Evolutionary conservation across 202 grass and related monocot species (phyloP), one percentile per base, ranked within the genome.

Genomic region (Setaria viridis): DNA sequence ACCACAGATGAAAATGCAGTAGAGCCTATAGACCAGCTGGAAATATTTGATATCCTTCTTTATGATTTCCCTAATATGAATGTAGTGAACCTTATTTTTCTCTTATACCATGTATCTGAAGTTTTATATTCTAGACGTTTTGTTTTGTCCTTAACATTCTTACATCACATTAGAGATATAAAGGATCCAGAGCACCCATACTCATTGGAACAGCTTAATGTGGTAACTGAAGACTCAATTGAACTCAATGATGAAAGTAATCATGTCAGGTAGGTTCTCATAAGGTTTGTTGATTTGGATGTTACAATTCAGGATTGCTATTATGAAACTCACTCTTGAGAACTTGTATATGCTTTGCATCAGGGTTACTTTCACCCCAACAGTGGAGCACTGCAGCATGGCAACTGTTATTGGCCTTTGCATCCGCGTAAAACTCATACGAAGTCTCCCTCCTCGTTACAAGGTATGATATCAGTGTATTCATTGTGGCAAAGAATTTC

Each of bases 101-200:
- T 47, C 10, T 67, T 73, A 17, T 89, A 16, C 47, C 21, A 11
- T 83, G 34, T 55, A 80, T 78, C 39, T 78, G 13, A 47, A 32
- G 48, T 25, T 57, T 9, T 82, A 1, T 73, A 17, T 42, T 35
- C n/a, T 66, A 21, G 70, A 60, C 2, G 60, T 37, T 80, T 39
- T 25, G 8, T 85, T 89, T 50, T 47, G 54, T 88, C 90, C 79
- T 99, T 99, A 94, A 99, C n/a, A 37, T 85, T 94, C 81, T 84
- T 76, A 99, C 92, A 99, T 90, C 92, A 96, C 88, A 94, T 99
- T 81, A 96, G 97, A 96, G 97, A 99, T 84, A 99, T 99, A 90
- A 94, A 94, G 85, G 96, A 99, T 53, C 93, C 93, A 47, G 96
- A 99, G 80, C 93, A 95, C 81, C 96, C 96, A 62, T 94, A 96